Conservation (phyloP, 805 yeast species). For the Kodamaea lidongshanica region DNA sequence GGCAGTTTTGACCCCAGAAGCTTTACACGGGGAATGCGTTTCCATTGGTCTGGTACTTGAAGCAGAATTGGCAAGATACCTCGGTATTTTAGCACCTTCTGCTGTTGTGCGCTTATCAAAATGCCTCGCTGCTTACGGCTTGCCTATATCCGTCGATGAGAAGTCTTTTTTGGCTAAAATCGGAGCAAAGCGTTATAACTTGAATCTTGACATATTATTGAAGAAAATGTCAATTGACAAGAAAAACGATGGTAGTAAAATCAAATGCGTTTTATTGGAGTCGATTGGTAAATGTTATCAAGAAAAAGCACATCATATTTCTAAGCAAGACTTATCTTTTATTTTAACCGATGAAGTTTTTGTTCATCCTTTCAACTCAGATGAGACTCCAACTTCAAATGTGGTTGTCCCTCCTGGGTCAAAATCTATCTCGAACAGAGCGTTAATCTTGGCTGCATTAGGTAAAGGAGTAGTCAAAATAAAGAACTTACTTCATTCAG, state of each 20-base stretch:
- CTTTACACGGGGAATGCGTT: constrained; percentile 98
- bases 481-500: constrained; percentile 86
- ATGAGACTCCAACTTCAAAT: constrained; percentile 31
- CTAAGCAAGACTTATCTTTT: constrained; percentile 73
- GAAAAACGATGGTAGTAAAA: constrained; percentile 89
- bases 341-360: constrained; percentile 75
- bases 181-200: constrained; percentile 52
- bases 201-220: constrained; percentile 72
- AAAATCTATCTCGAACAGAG: constrained; percentile 93
- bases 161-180: constrained; percentile 58
- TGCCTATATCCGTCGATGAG: constrained; percentile 77
- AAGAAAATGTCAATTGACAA: constrained; percentile 92
- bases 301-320: constrained; percentile 76
- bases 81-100: constrained; percentile 83
- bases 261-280: constrained; percentile 78
- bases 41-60: constrained; percentile 92
- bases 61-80: constrained; percentile 90
- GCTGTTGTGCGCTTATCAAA: constrained; percentile 88
- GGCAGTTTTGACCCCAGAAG: constrained; percentile 94
- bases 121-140: constrained; percentile 76
- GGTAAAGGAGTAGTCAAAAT: constrained; percentile 81
- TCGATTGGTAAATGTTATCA: constrained; percentile 87
- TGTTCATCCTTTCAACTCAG: constrained; percentile 51
- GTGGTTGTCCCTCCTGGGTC: constrained; percentile 89
- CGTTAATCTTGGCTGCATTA: constrained; percentile 84